These are phyloP conservation scores for Penicillium sp. DNA, from an alignment of 2,329 filamentous ascomycete genomes.

Conservation along the genomic window DNA sequence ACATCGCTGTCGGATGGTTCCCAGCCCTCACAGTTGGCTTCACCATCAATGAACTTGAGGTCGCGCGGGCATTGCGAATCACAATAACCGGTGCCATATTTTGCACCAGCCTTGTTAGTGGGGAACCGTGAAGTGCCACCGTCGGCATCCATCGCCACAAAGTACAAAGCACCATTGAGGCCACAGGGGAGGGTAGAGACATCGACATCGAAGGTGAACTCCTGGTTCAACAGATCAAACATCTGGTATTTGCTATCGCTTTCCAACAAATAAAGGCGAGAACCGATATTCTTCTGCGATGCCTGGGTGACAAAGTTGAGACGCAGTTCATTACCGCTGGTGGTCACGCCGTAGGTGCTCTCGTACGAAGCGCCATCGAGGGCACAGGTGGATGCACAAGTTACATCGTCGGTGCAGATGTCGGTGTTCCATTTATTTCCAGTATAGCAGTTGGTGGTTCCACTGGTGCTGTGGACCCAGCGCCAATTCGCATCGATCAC, in stretches of 20 bases:
- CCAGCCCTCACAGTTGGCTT: slow-evolving; percentile 59
- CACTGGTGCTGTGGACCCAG: slow-evolving; percentile 56
- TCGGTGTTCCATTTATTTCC: slow-evolving; percentile 57
- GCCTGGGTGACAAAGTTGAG: slow-evolving; percentile 53
- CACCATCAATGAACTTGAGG: slow-evolving; percentile 49
- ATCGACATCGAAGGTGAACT: slow-evolving; percentile 75
- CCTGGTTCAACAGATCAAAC: slow-evolving; percentile 68
- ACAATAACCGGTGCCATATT: slow-evolving; percentile 68
- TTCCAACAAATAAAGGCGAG: slow-evolving; percentile 68
- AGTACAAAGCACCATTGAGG: slow-evolving; percentile 72
- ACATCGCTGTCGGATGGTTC: slow-evolving; percentile 55
- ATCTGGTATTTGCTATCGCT: slow-evolving; percentile 65
- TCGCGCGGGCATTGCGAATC: slow-evolving; percentile 62
- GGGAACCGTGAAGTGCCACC: slow-evolving; percentile 60
- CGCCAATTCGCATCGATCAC: slow-evolving; percentile 64
- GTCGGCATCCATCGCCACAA: slow-evolving; percentile 65
- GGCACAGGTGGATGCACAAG: slow-evolving; percentile 61
- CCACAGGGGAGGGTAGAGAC: slow-evolving; percentile 70
- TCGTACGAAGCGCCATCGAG: slow-evolving; percentile 61
- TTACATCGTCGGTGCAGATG: slow-evolving; percentile 53
- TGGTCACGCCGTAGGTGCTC: slow-evolving; percentile 57
- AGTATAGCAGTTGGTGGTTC: slow-evolving; percentile 62
- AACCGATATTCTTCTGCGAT: slow-evolving; percentile 42
- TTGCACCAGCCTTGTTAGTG: slow-evolving; percentile 61
- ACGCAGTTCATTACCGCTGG: slow-evolving; percentile 53